These are phyloP conservation scores for Tagetes erecta DNA, from an alignment of 129 eudicot species.

Conservation along the genomic window DNA sequence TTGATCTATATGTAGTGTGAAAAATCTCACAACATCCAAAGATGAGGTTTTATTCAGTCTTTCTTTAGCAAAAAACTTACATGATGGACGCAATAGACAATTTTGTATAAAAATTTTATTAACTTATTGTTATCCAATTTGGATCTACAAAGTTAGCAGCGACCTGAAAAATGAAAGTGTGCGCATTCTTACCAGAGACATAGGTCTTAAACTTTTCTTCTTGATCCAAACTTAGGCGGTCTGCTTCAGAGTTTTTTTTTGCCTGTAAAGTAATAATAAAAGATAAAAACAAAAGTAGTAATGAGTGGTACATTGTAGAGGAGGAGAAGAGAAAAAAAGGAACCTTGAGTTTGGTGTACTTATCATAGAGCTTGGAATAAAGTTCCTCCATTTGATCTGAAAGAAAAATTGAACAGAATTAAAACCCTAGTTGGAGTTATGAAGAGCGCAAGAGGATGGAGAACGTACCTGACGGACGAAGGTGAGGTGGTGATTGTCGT, in stretches of 20 bases:
- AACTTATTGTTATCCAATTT: not conserved
- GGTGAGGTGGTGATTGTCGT: no score
- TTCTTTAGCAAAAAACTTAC: not conserved
- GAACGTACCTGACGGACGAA: no score
- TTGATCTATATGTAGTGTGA: not conserved
- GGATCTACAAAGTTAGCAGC: not conserved
- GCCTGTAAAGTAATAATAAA: slow-evolving; percentile 33
- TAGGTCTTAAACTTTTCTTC: slow-evolving; percentile 56
- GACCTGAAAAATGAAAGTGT: not conserved
- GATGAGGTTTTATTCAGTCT: not conserved
- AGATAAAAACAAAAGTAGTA: not conserved
- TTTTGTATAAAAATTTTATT: not conserved
- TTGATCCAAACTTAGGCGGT: slow-evolving; percentile 45
- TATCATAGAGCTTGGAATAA: slow-evolving; percentile 63
- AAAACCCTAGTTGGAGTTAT: no score
- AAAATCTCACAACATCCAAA: not conserved
- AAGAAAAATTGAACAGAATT: not conserved
- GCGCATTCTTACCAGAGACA: slow-evolving; percentile 37
- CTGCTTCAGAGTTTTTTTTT: slow-evolving; percentile 36
- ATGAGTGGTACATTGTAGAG: not conserved
- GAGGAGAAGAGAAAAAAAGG: not conserved
- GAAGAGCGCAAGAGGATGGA: no score
- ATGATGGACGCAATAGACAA: not conserved
- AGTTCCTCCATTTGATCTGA: slow-evolving; percentile 50
- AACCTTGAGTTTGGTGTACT: slow-evolving; percentile 68